Evolutionary conservation across 2,329 filamentous ascomycete species (phyloP).

Genomic region (Nigrospora sphaerica): DNA sequence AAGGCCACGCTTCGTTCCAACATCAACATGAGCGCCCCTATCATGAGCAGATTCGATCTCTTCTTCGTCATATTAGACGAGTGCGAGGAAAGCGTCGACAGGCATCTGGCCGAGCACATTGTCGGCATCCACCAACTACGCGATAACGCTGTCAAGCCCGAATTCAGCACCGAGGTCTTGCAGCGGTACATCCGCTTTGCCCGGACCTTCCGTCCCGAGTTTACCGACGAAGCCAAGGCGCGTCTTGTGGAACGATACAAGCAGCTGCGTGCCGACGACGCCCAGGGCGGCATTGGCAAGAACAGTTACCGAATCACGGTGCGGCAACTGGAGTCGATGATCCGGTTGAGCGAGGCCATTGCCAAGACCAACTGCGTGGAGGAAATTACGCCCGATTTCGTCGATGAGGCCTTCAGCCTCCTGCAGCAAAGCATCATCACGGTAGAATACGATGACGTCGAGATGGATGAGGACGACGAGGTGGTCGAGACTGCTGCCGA

Average conservation of each 20-base stretch:
- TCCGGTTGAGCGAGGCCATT: conserved; percentile 93
- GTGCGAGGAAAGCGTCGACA: conserved; percentile 86
- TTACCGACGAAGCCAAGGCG: conserved; percentile 79
- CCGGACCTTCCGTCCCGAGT: conserved; percentile 86
- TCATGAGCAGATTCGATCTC: conserved; percentile 98
- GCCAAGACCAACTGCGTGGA: conserved; percentile 96
- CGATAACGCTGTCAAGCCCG: conserved; percentile 83
- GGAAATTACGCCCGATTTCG: conserved; percentile 77
- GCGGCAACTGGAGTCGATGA: conserved; percentile 90
- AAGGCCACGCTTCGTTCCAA: conserved; percentile 90
- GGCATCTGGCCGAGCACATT: conserved; percentile 89
- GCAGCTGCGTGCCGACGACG: conserved; percentile 86
- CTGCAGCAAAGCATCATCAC: conserved; percentile 93
- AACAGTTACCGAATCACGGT: conserved; percentile 98
- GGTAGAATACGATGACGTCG: conserved; percentile 95
- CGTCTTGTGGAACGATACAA: conserved; percentile 91
- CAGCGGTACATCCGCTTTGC: conserved; percentile 98
- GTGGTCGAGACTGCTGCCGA: conserved; percentile 38
- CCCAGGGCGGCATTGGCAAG: conserved; percentile 85
- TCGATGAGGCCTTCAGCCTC: conserved; percentile 85
- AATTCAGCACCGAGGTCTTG: conserved; percentile 92
- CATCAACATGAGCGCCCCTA: conserved; percentile 97
- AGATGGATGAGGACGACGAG: conserved; percentile 78
- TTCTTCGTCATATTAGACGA: conserved; percentile 98
- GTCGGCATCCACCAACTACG: conserved; percentile 88